These are phyloP conservation scores for Colletotrichum sp. DNA, from an alignment of 2,329 filamentous ascomycete species.

Conservation along the genomic window DNA sequence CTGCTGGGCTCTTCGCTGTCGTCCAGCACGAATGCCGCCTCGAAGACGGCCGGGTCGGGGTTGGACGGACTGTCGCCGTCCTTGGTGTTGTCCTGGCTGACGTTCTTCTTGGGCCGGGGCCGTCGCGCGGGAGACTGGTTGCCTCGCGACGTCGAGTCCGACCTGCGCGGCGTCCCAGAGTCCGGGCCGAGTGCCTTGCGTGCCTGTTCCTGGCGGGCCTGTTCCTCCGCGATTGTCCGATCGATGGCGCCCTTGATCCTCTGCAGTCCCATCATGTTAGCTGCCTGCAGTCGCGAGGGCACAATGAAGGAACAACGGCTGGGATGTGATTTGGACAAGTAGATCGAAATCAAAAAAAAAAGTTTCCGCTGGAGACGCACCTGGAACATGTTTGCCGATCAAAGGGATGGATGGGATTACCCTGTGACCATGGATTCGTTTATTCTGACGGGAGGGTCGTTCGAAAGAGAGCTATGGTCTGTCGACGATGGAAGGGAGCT, in stretches of 20 bases:
- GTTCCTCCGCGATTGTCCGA: slow-evolving; percentile 88
- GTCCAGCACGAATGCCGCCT: slow-evolving; percentile 84
- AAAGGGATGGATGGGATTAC: slow-evolving; percentile 19
- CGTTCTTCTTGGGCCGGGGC: slow-evolving; percentile 43
- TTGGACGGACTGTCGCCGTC: slow-evolving; percentile 52
- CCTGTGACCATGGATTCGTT: slow-evolving; percentile 16
- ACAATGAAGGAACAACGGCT: background rate
- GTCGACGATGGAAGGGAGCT: background rate
- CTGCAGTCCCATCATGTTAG: slow-evolving; percentile 43
- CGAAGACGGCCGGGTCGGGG: slow-evolving; percentile 87
- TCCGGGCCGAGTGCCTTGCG: slow-evolving; percentile 7
- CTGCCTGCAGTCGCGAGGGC: background rate
- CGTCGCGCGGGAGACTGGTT: slow-evolving; percentile 25
- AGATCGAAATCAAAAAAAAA: background rate
- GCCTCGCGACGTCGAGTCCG: slow-evolving; percentile 37
- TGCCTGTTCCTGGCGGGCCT: slow-evolving; percentile 72
- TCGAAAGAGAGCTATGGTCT: slow-evolving; percentile 6
- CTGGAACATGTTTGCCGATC: slow-evolving; percentile 29
- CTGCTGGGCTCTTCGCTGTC: slow-evolving; percentile 76
- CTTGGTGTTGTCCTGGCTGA: slow-evolving; percentile 28
- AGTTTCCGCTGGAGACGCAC: slow-evolving; percentile 21
- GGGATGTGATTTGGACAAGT: background rate
- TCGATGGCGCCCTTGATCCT: slow-evolving; percentile 86
- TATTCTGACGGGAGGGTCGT: background rate
- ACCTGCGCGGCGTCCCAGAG: slow-evolving; percentile 23